A percentile compares a stretch with the other conserved stretches of the same genome.
These are phyloP conservation scores for Inga leiocalycina DNA, from an alignment of 306 rosid genomes.

Conservation along the genomic window DNA sequence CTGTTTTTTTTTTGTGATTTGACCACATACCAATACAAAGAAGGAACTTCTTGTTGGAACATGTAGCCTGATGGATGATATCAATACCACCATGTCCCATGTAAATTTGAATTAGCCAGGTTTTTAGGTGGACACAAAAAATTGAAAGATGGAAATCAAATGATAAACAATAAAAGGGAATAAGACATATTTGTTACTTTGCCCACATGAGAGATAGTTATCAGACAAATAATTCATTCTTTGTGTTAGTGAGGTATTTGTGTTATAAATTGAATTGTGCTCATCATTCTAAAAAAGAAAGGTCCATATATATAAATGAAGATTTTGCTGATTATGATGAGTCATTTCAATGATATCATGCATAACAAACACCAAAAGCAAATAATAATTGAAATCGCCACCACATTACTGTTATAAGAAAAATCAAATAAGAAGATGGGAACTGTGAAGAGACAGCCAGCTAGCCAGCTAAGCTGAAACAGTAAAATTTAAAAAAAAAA, in stretches of 20 bases:
- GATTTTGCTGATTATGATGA: not conserved
- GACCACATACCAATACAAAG: too few species aligned
- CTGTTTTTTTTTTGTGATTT: too few species aligned
- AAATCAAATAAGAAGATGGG: not conserved
- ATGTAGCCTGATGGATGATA: too few species aligned
- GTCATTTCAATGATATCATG: not conserved
- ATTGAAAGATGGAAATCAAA: too few species aligned
- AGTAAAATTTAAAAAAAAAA: not conserved
- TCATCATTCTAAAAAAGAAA: conserved; percentile 16
- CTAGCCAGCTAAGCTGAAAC: not conserved
- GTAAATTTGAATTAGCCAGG: too few species aligned
- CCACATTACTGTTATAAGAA: not conserved
- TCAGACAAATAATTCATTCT: too few species aligned
- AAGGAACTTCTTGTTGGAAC: too few species aligned
- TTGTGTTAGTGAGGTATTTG: not conserved
- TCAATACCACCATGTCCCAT: too few species aligned
- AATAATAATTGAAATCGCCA: not conserved
- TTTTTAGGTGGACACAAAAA: too few species aligned
- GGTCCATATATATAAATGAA: not conserved
- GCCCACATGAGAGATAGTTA: too few species aligned
- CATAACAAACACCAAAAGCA: not conserved
- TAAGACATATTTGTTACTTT: too few species aligned
- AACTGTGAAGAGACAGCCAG: not conserved
- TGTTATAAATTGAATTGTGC: not conserved
- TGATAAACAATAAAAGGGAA: too few species aligned